Conservation (phyloP, 2,329 filamentous ascomycete genomes). For the Verticillium tricorpus region DNA sequence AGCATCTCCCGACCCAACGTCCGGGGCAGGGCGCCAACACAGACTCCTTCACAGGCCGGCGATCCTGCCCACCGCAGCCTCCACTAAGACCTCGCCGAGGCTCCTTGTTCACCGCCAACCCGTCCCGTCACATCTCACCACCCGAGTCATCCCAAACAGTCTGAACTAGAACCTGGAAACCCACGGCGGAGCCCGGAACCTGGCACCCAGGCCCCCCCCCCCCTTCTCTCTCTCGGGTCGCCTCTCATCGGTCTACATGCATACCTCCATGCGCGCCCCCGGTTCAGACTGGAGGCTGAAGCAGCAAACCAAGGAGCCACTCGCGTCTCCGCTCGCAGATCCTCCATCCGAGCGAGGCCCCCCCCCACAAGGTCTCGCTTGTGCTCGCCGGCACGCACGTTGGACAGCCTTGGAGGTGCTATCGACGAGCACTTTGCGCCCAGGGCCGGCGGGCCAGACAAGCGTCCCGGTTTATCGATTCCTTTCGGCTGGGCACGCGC, state of each 20-base stretch:
- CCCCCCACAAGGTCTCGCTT: background rate
- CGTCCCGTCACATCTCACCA: background rate
- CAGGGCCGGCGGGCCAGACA: background rate
- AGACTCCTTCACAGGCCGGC: background rate
- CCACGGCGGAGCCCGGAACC: background rate
- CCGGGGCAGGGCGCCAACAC: background rate
- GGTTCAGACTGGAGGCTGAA: background rate
- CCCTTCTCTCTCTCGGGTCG: background rate
- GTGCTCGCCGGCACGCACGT: background rate
- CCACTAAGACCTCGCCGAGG: background rate
- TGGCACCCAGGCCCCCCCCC: background rate
- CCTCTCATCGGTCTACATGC: background rate
- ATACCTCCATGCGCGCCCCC: background rate
- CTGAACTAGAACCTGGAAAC: background rate
- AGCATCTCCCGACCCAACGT: no score
- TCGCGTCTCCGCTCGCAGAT: background rate
- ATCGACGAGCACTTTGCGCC: background rate
- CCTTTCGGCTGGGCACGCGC: background rate
- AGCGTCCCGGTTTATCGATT: background rate
- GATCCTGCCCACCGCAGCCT: background rate
- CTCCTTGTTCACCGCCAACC: background rate
- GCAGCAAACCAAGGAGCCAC: background rate
- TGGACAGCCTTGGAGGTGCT: background rate
- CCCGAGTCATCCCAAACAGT: background rate
- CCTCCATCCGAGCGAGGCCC: background rate